Evolutionary conservation across 2,329 filamentous ascomycete species (phyloP).

Genomic region (Fonsecaea erecta): DNA sequence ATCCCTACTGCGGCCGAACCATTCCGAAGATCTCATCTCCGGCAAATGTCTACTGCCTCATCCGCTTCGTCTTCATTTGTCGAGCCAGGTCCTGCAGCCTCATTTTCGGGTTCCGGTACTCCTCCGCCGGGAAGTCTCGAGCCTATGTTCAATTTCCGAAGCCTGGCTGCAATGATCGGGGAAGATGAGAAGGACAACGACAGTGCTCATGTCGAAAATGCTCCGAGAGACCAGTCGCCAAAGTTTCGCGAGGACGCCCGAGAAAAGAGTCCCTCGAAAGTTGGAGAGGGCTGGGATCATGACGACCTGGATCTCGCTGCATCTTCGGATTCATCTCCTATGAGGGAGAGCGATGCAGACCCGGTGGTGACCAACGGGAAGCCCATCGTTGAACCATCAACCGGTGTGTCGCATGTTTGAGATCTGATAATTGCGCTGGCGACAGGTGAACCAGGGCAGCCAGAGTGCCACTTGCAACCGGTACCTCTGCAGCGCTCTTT

Average conservation of each 20-base stretch:
- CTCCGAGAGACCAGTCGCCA: slow-evolving; percentile 23
- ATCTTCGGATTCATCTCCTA: slow-evolving; percentile 19
- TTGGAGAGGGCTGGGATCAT: slow-evolving; percentile 9
- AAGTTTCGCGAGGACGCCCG: neutral
- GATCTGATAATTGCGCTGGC: neutral
- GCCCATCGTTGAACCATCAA: slow-evolving; percentile 14
- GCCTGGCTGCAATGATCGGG: slow-evolving; percentile 81
- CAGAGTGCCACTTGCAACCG: neutral
- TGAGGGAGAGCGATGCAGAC: slow-evolving; percentile 8
- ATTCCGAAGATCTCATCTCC: slow-evolving; percentile 70
- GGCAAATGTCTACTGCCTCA: slow-evolving; percentile 85
- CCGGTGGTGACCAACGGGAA: slow-evolving; percentile 14
- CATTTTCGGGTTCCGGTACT: slow-evolving; percentile 43
- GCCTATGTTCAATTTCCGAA: slow-evolving; percentile 89
- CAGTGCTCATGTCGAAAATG: slow-evolving; percentile 46
- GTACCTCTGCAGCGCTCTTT: neutral
- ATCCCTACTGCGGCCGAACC: slow-evolving; percentile 52
- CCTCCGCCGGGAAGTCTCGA: slow-evolving; percentile 60
- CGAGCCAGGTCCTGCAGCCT: slow-evolving; percentile 63
- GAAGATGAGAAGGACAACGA: slow-evolving; percentile 59
- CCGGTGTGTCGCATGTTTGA: slow-evolving; percentile 26
- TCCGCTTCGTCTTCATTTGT: slow-evolving; percentile 77
- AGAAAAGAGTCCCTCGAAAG: slow-evolving; percentile 7
- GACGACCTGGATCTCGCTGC: slow-evolving; percentile 12
- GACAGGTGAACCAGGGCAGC: neutral